Conservation (phyloP, 2,329 filamentous ascomycete species). For the Cordyceps cicadae region DNA sequence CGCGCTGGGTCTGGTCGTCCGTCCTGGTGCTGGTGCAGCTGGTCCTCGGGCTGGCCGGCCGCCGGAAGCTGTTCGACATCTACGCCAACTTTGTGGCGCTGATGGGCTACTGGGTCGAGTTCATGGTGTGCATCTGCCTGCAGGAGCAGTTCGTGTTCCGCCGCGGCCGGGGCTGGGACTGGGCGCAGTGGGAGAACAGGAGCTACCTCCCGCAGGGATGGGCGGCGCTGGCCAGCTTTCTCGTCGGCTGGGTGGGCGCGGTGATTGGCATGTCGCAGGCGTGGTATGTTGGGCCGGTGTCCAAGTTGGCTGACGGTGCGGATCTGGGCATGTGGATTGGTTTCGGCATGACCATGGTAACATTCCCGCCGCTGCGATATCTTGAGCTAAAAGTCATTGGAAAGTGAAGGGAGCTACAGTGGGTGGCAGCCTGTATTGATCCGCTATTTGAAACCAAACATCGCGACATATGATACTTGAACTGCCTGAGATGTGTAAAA, state of each 20-base stretch:
- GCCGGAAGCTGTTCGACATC: slow-evolving; percentile 43
- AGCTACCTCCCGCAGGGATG: slow-evolving; percentile 34
- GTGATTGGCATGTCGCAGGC: slow-evolving; percentile 50
- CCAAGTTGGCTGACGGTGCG: slow-evolving; percentile 41
- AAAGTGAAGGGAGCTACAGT: no score
- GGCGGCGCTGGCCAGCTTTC: slow-evolving; percentile 35
- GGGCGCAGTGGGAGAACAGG: slow-evolving; percentile 38
- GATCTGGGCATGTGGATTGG: slow-evolving; percentile 50
- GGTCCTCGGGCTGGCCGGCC: slow-evolving; percentile 45
- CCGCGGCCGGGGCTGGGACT: slow-evolving; percentile 31
- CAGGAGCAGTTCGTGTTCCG: slow-evolving; percentile 38
- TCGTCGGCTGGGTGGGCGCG: slow-evolving; percentile 40
- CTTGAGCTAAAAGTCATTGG: slow-evolving; percentile 22
- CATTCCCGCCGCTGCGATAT: slow-evolving; percentile 21
- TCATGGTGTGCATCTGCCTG: slow-evolving; percentile 41
- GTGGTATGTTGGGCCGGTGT: slow-evolving; percentile 52
- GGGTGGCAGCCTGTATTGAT: no score
- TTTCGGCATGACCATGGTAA: slow-evolving; percentile 52
- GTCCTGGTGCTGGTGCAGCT: slow-evolving; percentile 46
- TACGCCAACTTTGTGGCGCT: slow-evolving; percentile 46
- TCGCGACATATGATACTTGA: no score
- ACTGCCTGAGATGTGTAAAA: no score
- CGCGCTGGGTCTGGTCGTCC: slow-evolving; percentile 46
- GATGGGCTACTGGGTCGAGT: slow-evolving; percentile 48
- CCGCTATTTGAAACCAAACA: no score